Evolutionary conservation across 2,329 filamentous ascomycete species (phyloP).

Genomic region (Botrytis fragariae): DNA sequence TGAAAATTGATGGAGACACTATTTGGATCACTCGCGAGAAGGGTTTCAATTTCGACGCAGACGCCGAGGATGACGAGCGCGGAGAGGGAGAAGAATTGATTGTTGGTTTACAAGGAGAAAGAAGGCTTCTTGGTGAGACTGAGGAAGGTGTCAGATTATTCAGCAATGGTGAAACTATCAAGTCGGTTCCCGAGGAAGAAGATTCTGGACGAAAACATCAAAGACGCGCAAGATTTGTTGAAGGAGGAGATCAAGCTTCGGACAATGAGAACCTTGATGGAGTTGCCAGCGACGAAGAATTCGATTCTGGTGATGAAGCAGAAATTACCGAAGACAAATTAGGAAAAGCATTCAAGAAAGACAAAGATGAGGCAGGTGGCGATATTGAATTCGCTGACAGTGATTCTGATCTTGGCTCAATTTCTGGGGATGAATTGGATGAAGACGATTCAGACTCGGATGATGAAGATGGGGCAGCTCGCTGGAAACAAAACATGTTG

Average conservation of each 20-base stretch:
- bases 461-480: conserved; percentile 55
- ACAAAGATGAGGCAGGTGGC: conserved; percentile 49
- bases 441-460: conserved; percentile 50
- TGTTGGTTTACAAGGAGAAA: conserved; percentile 79
- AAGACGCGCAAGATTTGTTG: conserved; percentile 56
- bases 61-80: conserved; percentile 64
- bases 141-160: conserved; percentile 85
- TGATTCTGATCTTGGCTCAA: conserved; percentile 90
- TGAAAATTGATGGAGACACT: conserved; percentile 94
- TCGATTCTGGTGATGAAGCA: conserved; percentile 50
- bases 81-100: conserved; percentile 97
- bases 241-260: conserved; percentile 54
- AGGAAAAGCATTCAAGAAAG: conserved; percentile 59
- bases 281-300: conserved; percentile 37
- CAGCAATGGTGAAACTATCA: conserved; percentile 69
- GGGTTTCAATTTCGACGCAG: conserved; percentile 72
- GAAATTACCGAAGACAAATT: conserved; percentile 60
- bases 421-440: conserved; percentile 59
- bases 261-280: conserved; percentile 57
- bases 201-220: conserved; percentile 61
- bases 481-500: conserved; percentile 87
- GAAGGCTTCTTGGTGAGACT: conserved; percentile 76
- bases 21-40: conserved; percentile 79
- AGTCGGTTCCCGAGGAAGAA: conserved; percentile 54
- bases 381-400: conserved; percentile 92